These are phyloP conservation scores for Petunia secreta DNA, from an alignment of 257 asterid genomes.

Conservation along the genomic window DNA sequence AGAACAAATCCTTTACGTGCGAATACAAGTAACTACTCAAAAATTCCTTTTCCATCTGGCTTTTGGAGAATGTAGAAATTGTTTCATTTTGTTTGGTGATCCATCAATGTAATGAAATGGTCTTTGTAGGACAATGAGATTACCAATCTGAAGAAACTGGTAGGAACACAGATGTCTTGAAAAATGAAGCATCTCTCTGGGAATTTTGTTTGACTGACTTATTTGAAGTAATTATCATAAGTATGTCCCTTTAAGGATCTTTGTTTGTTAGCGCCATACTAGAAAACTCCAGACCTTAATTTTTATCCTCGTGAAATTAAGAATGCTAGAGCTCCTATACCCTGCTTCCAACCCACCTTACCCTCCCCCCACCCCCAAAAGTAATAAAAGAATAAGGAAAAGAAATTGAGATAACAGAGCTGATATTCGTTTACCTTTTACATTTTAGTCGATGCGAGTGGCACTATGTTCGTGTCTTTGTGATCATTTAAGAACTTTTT, in stretches of 20 bases:
- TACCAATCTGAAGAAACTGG: slow-evolving; percentile 8
- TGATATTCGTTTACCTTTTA: slow-evolving; percentile 9
- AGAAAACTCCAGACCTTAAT: not conserved
- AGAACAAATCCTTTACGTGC: slow-evolving; percentile 76
- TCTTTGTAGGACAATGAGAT: not conserved
- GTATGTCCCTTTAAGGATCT: not conserved
- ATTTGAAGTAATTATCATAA: not conserved
- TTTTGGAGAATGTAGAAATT: not conserved
- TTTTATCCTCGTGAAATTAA: not conserved
- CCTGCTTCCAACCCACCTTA: not conserved
- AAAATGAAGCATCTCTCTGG: not conserved
- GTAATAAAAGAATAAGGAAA: not conserved
- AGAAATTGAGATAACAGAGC: not conserved
- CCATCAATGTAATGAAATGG: not conserved
- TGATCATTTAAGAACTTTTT: not conserved
- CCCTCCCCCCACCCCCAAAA: not conserved
- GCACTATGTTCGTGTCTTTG: not conserved
- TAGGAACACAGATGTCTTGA: not conserved
- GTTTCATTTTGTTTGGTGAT: slow-evolving; percentile 14
- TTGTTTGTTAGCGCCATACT: not conserved
- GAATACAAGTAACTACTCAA: slow-evolving; percentile 71
- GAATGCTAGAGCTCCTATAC: not conserved
- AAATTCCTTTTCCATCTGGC: not conserved
- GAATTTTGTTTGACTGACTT: not conserved
- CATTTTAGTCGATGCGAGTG: slow-evolving; percentile 2